Evolutionary conservation across 805 yeast genomes (phyloP).

Genomic region (Kodamaea fukazawae): DNA sequence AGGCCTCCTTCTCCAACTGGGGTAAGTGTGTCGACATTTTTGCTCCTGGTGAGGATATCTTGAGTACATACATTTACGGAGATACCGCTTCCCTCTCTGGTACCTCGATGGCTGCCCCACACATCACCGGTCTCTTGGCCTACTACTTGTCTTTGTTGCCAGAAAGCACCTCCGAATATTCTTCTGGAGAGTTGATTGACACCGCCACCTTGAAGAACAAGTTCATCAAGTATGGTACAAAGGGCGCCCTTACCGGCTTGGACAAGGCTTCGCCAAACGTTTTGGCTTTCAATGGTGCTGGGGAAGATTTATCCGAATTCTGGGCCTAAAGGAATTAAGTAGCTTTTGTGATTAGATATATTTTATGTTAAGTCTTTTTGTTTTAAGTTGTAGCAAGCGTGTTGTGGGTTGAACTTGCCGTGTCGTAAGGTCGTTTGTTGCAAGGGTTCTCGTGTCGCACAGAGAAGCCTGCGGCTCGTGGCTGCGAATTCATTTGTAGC

Average conservation of each 20-base stretch:
- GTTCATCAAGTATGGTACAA: conserved; percentile 65
- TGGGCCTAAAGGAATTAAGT: conserved; percentile 38
- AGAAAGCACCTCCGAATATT: conserved; percentile 61
- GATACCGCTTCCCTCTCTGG: conserved; percentile 84
- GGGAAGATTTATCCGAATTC: conserved; percentile 63
- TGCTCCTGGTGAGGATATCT: conserved; percentile 91
- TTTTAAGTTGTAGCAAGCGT: neutral
- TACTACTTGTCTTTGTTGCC: conserved; percentile 89
- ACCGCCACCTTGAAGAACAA: conserved; percentile 77
- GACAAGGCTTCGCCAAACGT: conserved; percentile 68
- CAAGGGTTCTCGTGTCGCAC: no score
- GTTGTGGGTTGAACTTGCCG: neutral
- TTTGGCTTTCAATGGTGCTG: conserved; percentile 80
- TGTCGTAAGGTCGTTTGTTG: no score
- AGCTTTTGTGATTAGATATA: neutral
- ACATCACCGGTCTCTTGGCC: conserved; percentile 86
- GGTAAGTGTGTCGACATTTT: conserved; percentile 95
- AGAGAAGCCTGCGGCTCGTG: no score
- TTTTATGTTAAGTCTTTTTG: neutral
- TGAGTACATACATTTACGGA: conserved; percentile 81
- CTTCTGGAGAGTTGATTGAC: conserved; percentile 52
- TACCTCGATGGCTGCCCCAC: conserved; percentile 98
- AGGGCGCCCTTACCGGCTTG: conserved; percentile 55
- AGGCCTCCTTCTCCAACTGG: conserved; percentile 94
- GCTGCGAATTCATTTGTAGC: no score